These are phyloP conservation scores for Talaromyces liani DNA, from an alignment of 495 filamentous ascomycete species.

Conservation along the genomic window DNA sequence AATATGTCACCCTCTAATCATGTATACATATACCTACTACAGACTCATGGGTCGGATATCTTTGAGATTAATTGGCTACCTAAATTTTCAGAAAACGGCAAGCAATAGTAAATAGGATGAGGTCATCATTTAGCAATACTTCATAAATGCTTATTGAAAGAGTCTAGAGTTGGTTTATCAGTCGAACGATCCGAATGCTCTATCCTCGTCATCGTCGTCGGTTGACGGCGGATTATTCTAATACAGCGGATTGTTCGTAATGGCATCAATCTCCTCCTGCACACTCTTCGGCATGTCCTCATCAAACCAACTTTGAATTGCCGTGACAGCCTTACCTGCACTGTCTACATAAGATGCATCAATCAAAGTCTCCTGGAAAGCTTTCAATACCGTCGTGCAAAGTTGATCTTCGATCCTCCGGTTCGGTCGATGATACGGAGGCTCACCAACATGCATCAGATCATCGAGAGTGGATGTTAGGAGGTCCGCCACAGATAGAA, in stretches of 20 bases:
- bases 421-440: constrained; percentile 1
- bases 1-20: too few relatives aligned
- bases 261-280: not conserved
- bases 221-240: too few relatives aligned
- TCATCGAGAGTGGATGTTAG: not conserved
- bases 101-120: too few relatives aligned
- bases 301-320: not conserved
- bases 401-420: not conserved
- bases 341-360: not conserved
- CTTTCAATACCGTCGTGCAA: not conserved
- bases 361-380: not conserved
- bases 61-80: too few relatives aligned
- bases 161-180: too few relatives aligned
- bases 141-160: too few relatives aligned
- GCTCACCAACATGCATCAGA: not conserved
- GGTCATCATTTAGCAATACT: too few relatives aligned
- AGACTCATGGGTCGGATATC: too few relatives aligned
- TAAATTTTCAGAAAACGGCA: too few relatives aligned
- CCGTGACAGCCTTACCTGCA: not conserved
- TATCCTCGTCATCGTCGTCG: too few relatives aligned
- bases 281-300: not conserved
- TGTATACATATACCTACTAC: too few relatives aligned
- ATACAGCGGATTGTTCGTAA: not conserved
- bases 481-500: not conserved
- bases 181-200: too few relatives aligned